Evolutionary conservation across 495 filamentous ascomycete genomes (phyloP), one percentile per base, ranked within the genome.

Genomic region (Penicillium atrosanguineum): DNA sequence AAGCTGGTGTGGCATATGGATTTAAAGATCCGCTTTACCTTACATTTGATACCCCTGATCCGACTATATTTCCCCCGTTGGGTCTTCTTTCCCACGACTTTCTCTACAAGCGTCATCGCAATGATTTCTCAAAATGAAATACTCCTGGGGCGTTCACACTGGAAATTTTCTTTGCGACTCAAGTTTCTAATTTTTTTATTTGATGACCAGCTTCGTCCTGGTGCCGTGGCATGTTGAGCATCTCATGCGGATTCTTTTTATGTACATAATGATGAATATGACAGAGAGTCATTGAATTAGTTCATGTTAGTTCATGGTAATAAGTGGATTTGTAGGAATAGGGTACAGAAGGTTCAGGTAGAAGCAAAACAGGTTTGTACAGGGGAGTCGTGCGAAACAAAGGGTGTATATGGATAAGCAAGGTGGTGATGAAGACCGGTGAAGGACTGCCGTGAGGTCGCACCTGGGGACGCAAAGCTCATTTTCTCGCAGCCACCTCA

Each of bases 191-290:
- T 18, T 47, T 39, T 23, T 29, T 49, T 29, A 49, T 40, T 23
- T 41, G 37, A 41, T 21, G 14, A 18, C 47, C 47, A 41, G 46
- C 46, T 38, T 19, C 36, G 47, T 49, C 47, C 47, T 49, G 47
- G 16, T 41, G n/a, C 6, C 37, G 23, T 11, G 37, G 36, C 21
- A 29, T 41, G 25, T 15, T 18, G 38, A 39, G 38, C 47, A 36
- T 39, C 26, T 16, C 37, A 23, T 48, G 38, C 38, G 8, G 3
- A 34, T 49, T 48, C 18, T 49, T 15, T 41, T 41, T 23, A 28
- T 49, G 47, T 41, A 49, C 47, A 49, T 40, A 20, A 38, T 34
- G 14, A 2, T 14, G 31, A 34, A 34, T 34, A 34, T 34, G 31
- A 34, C 8, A 34, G 3, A 12, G 31, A 34, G 31, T 34, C 11